These are phyloP conservation scores for Proliferodiscus dingleyae DNA, from an alignment of 2,329 filamentous ascomycete genomes.

Conservation along the genomic window DNA sequence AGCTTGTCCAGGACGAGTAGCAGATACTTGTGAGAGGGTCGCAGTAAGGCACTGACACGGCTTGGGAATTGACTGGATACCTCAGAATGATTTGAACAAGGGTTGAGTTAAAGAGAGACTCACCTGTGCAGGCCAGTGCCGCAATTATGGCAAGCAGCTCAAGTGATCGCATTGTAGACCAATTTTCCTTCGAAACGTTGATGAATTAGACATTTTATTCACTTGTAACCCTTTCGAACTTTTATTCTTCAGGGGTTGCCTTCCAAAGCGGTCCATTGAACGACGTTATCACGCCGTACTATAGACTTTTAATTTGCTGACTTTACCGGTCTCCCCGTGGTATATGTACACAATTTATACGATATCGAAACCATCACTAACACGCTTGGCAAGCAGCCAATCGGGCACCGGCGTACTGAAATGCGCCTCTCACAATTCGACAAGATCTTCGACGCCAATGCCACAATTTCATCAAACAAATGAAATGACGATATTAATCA, in stretches of 20 bases:
- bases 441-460: background rate
- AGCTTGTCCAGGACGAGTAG: constrained; percentile 11
- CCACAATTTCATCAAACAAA: background rate
- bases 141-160: constrained; percentile 1
- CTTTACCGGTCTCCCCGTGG: background rate
- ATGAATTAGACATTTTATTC: background rate
- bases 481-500: too few relatives aligned
- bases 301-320: background rate
- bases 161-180: constrained; percentile 7
- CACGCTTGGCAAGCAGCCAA: constrained; percentile 3
- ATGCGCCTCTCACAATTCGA: constrained; percentile 4
- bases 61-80: constrained; percentile 9
- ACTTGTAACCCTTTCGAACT: background rate
- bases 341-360: background rate
- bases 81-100: background rate
- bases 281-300: background rate
- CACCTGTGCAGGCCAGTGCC: constrained; percentile 5
- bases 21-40: constrained; percentile 16
- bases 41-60: constrained; percentile 9
- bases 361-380: background rate
- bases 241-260: background rate
- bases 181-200: background rate
- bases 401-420: constrained; percentile 2
- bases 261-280: background rate
- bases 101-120: background rate